These are phyloP conservation scores for Cladosporium sp. DNA, from an alignment of 2,329 filamentous ascomycete species.

Conservation along the genomic window DNA sequence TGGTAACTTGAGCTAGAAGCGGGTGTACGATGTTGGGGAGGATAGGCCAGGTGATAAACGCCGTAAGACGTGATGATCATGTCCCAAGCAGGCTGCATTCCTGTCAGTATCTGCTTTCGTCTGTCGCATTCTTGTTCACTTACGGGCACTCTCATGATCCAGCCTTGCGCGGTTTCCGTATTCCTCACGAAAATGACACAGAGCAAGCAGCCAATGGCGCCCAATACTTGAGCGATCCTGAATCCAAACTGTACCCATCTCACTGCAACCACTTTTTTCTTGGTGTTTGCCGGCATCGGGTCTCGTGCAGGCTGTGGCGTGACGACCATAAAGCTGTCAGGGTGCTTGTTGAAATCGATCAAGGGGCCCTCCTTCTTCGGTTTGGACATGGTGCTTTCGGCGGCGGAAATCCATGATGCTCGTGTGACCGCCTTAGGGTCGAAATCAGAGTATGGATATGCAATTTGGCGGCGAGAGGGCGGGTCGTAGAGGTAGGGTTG, in stretches of 20 bases:
- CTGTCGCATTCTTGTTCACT: not conserved
- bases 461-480: conserved; percentile 49
- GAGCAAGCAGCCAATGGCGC: conserved; percentile 66
- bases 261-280: conserved; percentile 65
- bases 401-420: conserved; percentile 58
- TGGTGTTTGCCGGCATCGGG: conserved; percentile 66
- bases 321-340: conserved; percentile 67
- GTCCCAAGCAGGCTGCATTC: conserved; percentile 67
- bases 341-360: conserved; percentile 79
- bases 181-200: conserved; percentile 72
- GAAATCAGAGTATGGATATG: conserved; percentile 56
- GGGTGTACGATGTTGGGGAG: conserved; percentile 66
- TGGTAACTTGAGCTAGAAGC: conserved; percentile 85
- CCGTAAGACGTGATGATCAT: conserved; percentile 70
- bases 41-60: conserved; percentile 72
- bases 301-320: conserved; percentile 57
- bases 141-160: conserved; percentile 29
- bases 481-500: conserved; percentile 72
- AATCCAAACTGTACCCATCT: conserved; percentile 67
- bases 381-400: conserved; percentile 49
- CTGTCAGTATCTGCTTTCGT: not conserved
- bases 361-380: conserved; percentile 70
- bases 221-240: conserved; percentile 63
- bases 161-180: conserved; percentile 29
- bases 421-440: conserved; percentile 84